A percentile compares a stretch with the other conserved stretches of the same genome.
phyloP scores from a whole-genome alignment of 768 basidiomycete species.

The Lactarius deliciosus region DNA sequence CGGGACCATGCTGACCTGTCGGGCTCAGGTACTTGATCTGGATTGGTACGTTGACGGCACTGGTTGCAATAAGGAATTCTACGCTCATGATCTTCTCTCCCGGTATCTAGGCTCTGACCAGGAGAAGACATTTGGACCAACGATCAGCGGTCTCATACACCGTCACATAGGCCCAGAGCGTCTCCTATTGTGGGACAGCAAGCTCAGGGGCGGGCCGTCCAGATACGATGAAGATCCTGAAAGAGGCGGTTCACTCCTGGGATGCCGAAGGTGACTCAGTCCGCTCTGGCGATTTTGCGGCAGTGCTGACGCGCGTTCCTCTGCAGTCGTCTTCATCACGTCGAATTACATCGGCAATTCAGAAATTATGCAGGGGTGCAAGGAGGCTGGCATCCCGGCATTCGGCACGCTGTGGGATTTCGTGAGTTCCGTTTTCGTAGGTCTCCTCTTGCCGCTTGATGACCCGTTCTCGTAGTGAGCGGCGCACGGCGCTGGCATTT shows the following conservation, averaged over 20 bases:
- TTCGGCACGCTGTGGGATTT: conserved; percentile 38
- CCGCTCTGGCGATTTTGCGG: neutral
- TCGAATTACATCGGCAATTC: conserved; percentile 44
- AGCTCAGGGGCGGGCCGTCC: conserved; percentile 42
- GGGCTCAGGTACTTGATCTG: conserved; percentile 42
- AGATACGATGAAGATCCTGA: conserved; percentile 41
- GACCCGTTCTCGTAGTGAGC: conserved; percentile 19
- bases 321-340: conserved; percentile 44
- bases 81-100: neutral
- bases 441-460: neutral
- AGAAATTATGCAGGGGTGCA: conserved; percentile 45
- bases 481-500: neutral
- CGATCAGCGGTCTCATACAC: conserved; percentile 43
- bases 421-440: conserved; percentile 12
- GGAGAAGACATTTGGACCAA: conserved; percentile 47
- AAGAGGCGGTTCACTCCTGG: conserved; percentile 40
- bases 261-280: conserved; percentile 36
- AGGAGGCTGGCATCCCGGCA: conserved; percentile 39
- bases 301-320: neutral
- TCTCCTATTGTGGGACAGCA: conserved; percentile 45
- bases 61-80: neutral
- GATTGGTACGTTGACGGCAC: conserved; percentile 35
- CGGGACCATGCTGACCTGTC: neutral
- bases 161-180: conserved; percentile 42
- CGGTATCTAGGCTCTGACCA: conserved; percentile 40